Base-by-base conservation (phyloP, 1,284 basidiomycete species). In the Phellopilus nigrolimitatus region DNA sequence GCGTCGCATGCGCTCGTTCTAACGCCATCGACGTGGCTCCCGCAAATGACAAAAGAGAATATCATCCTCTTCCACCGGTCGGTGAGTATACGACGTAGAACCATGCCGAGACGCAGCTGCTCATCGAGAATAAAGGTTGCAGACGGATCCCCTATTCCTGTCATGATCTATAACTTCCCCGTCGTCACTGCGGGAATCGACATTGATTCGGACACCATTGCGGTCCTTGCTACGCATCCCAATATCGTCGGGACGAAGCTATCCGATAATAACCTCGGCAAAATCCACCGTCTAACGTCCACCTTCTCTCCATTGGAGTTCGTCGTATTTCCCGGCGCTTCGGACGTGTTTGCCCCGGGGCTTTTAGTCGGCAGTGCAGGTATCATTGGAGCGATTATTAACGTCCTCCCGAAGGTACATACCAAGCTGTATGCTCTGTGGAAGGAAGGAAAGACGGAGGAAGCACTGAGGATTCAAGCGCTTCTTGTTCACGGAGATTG, bases 111-210 rank as follows among this genome's bases (percentile, higher is more conserved):
- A n/a, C 10, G n/a, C n/a, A 33, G 3, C 39, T 15, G n/a, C 15
- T 22, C n/a, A 13, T 15, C 21, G 15, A 7, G 44, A 44, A 12
- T 33, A 15, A 62, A 90, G 77, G 88, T 94, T 12, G 88, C 91
- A 22, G 87, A 90, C 61, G 77, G 75, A 1, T 90, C 85, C 1
- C 88, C 89, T 0, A 76, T 95, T 42, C 92, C 91, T 0, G 82
- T 86, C 38, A 85, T 95, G 84, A 76, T 95, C 46, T 95, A 95
- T 76, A 95, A 95, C 70, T 95, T 92, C 71, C 89, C 93, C 40
- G 68, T 70, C 22, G 84, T 86, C 9, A 88, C 90, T 0, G 82
- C 89, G 0, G 91, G 92, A 8, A 79, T 91, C 58, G 90, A 97
- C 65, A 80, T 95, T 50, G 85, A 90, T 65, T 91, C 88, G 0